Conservation (phyloP, 2,329 filamentous ascomycete species). For the Fonsecaea pedrosoi region DNA sequence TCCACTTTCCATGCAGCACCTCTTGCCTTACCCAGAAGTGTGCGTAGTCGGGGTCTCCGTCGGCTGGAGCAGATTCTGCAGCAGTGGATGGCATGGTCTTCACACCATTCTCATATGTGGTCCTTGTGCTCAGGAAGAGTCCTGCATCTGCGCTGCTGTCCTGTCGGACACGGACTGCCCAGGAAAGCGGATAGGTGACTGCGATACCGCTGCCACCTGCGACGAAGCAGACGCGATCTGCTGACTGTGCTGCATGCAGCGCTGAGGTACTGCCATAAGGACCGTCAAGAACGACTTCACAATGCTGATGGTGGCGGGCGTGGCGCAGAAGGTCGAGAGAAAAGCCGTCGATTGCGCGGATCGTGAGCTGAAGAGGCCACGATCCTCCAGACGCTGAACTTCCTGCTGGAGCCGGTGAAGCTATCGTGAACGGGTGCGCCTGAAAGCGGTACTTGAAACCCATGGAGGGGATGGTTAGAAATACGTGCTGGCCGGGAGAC, state of each 20-base stretch:
- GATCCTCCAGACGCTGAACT: conserved; percentile 40
- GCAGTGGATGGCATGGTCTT: conserved; percentile 14
- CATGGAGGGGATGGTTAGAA: conserved; percentile 65
- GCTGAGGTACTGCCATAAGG: conserved; percentile 68
- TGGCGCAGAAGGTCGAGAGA: conserved; percentile 62
- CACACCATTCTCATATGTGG: conserved; percentile 29
- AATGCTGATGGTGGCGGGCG: conserved; percentile 54
- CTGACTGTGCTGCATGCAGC: conserved; percentile 58
- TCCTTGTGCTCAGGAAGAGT: conserved; percentile 26
- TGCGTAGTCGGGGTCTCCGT: conserved; percentile 19
- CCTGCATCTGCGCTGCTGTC: conserved; percentile 19
- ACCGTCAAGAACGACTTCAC: conserved; percentile 64
- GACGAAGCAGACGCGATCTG: conserved; percentile 61
- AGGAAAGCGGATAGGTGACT: conserved; percentile 65
- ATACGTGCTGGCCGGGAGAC: conserved; percentile 68
- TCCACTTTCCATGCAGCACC: conserved; percentile 33
- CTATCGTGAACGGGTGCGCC: conserved; percentile 71
- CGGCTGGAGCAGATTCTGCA: conserved; percentile 13
- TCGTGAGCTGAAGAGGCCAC: conserved; percentile 61
- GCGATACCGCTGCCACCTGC: conserved; percentile 71
- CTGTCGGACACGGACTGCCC: conserved; percentile 30
- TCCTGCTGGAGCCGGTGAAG: conserved; percentile 51
- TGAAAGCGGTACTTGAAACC: conserved; percentile 62
- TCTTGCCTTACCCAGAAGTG: conserved; percentile 41
- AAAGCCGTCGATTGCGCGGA: conserved; percentile 67